A percentile compares a stretch with the other conserved stretches of the same genome.
These are phyloP conservation scores for Arthrobotrys sinensis DNA, from an alignment of 2,329 filamentous ascomycete genomes.

Conservation along the genomic window DNA sequence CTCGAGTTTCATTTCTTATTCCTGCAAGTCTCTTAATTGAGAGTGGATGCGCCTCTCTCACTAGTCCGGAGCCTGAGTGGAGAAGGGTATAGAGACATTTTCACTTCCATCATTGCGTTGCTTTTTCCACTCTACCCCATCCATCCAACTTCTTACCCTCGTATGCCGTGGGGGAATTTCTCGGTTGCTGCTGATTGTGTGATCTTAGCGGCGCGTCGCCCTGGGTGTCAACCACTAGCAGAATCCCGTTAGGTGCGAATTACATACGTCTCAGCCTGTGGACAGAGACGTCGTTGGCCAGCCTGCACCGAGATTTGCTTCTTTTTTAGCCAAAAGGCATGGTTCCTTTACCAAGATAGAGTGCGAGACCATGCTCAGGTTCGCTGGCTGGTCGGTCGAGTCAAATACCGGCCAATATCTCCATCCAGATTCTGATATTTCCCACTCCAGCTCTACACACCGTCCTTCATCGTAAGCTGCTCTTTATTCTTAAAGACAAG, in stretches of 20 bases:
- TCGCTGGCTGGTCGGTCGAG: slow-evolving; percentile 56
- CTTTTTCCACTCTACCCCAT: slow-evolving; percentile 26
- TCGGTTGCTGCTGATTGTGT: slow-evolving; percentile 62
- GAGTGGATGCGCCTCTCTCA: slow-evolving; percentile 33
- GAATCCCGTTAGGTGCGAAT: slow-evolving; percentile 57
- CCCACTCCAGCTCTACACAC: slow-evolving; percentile 57
- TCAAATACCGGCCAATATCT: slow-evolving; percentile 61
- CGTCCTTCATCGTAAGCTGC: slow-evolving; percentile 60
- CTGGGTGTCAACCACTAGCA: slow-evolving; percentile 60
- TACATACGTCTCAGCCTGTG: slow-evolving; percentile 59
- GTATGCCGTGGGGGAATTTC: slow-evolving; percentile 61
- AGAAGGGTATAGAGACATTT: slow-evolving; percentile 56
- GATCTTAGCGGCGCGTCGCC: slow-evolving; percentile 61
- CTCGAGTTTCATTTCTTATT: slow-evolving; percentile 59
- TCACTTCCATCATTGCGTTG: slow-evolving; percentile 12
- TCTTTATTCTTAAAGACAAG: slow-evolving; percentile 59
- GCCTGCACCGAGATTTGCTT: slow-evolving; percentile 55
- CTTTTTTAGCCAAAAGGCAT: slow-evolving; percentile 37
- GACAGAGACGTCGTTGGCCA: slow-evolving; percentile 58
- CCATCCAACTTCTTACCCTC: slow-evolving; percentile 52
- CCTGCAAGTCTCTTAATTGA: slow-evolving; percentile 55
- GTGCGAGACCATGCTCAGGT: slow-evolving; percentile 55
- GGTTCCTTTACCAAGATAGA: slow-evolving; percentile 60
- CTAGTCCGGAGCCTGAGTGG: slow-evolving; percentile 53
- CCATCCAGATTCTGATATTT: slow-evolving; percentile 57